Conservation (phyloP, 2,329 filamentous ascomycete genomes). For the Didymella lethalis region DNA sequence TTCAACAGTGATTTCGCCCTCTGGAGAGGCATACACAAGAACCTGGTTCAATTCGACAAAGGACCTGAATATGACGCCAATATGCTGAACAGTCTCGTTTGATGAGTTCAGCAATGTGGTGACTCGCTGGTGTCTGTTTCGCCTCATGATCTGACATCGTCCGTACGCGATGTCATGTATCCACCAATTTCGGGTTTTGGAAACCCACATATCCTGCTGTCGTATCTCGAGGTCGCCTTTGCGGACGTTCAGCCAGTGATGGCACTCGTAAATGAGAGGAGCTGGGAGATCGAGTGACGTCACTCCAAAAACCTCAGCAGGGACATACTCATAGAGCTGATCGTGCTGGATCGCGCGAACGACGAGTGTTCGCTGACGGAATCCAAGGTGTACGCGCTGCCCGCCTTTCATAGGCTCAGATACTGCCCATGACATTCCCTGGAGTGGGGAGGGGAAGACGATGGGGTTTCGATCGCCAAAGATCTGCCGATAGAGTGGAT, state of each 20-base stretch:
- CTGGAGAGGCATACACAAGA: constrained; percentile 57
- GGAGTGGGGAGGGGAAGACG: constrained; percentile 60
- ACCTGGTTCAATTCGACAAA: constrained; percentile 60
- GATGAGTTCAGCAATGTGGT: constrained; percentile 23
- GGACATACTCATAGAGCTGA: constrained; percentile 49
- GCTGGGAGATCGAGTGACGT: constrained; percentile 59
- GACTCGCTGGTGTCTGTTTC: neutral
- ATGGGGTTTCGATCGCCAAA: constrained; percentile 63
- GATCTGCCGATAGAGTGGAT: constrained; percentile 56
- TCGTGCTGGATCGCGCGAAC: constrained; percentile 53
- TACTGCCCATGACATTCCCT: constrained; percentile 61
- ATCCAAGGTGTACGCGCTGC: constrained; percentile 64
- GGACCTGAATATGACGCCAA: constrained; percentile 57
- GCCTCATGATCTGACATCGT: constrained; percentile 12
- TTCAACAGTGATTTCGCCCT: constrained; percentile 54
- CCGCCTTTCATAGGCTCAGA: constrained; percentile 46
- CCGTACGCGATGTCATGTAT: constrained; percentile 42
- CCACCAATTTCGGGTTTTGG: constrained; percentile 51
- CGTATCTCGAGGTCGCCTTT: constrained; percentile 62
- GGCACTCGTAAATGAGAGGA: constrained; percentile 60
- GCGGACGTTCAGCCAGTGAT: constrained; percentile 67
- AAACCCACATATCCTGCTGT: constrained; percentile 53
- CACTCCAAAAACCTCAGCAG: constrained; percentile 34
- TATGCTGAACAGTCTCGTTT: constrained; percentile 50
- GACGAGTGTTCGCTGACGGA: constrained; percentile 51